Evolutionary conservation across 371 early-diverging fungal species (phyloP).

Genomic region (Phascolomyces articulosus): DNA sequence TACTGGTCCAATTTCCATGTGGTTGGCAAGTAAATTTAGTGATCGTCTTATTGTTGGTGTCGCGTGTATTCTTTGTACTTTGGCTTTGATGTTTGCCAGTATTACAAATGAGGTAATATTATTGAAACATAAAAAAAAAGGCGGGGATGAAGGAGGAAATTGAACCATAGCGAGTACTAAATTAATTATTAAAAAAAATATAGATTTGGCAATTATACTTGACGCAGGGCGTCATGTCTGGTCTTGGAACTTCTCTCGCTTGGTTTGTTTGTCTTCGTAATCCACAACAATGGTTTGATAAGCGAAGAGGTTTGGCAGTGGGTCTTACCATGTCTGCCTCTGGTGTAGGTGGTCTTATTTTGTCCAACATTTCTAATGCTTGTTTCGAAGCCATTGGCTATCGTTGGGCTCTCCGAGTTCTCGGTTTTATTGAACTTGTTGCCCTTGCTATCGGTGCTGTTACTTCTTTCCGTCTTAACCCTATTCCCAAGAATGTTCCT

Average conservation of each 20-base stretch:
- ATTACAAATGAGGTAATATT: constrained; percentile 15
- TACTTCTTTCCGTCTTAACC: constrained; percentile 10
- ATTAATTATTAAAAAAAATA: background rate
- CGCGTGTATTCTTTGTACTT: constrained; percentile 45
- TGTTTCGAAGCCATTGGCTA: constrained; percentile 54
- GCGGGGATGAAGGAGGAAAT: too few relatives aligned
- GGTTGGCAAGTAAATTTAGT: constrained; percentile 37
- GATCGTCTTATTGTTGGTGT: constrained; percentile 10
- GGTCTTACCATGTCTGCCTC: constrained; percentile 53
- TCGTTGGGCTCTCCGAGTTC: constrained; percentile 64
- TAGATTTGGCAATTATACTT: constrained; percentile 29
- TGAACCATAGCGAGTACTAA: too few relatives aligned
- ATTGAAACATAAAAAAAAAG: background rate
- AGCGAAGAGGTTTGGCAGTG: constrained; percentile 17
- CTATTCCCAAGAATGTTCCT: constrained; percentile 26
- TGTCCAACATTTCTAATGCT: constrained; percentile 59
- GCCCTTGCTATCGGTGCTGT: constrained; percentile 12
- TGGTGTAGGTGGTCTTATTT: constrained; percentile 67
- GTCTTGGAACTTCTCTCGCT: constrained; percentile 13
- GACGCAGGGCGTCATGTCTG: constrained; percentile 24
- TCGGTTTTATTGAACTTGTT: constrained; percentile 50
- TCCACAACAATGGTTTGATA: constrained; percentile 7
- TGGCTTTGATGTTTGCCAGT: constrained; percentile 40
- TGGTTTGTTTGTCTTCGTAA: constrained; percentile 16
- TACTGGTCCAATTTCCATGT: constrained; percentile 41